These are phyloP conservation scores for Hypoxylon fuscum DNA, from an alignment of 495 filamentous ascomycete species.

Conservation along the genomic window DNA sequence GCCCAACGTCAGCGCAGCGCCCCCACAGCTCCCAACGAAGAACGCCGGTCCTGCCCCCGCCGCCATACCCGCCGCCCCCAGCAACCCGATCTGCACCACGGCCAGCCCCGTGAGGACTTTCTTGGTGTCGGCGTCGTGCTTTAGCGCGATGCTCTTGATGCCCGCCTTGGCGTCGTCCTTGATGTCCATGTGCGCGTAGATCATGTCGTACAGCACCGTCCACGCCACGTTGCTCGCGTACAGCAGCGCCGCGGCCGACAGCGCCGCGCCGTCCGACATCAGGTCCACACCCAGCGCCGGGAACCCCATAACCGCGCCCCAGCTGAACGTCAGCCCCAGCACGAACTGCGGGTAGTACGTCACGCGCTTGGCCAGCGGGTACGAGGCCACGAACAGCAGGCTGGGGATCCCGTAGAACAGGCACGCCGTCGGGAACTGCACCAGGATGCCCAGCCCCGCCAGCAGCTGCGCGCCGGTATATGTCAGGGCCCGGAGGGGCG, in stretches of 20 bases:
- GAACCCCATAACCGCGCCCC: conserved; percentile 97
- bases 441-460: conserved; percentile 79
- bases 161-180: conserved; percentile 91
- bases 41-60: conserved; percentile 84
- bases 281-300: conserved; percentile 89
- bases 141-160: conserved; percentile 93
- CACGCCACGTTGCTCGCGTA: conserved; percentile 90
- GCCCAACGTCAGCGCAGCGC: conserved; percentile 76
- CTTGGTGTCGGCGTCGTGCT: conserved; percentile 90
- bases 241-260: conserved; percentile 73
- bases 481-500: conserved; percentile 74
- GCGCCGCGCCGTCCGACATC: conserved; percentile 68
- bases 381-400: conserved; percentile 79
- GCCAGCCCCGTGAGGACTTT: conserved; percentile 80
- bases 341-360: conserved; percentile 96
- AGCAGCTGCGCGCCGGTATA: conserved; percentile 86
- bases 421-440: conserved; percentile 86
- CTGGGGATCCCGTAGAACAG: conserved; percentile 90
- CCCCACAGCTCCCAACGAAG: conserved; percentile 85
- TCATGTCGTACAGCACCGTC: conserved; percentile 98
- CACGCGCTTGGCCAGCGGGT: conserved; percentile 91
- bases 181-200: conserved; percentile 99
- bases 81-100: conserved; percentile 76
- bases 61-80: conserved; percentile 78
- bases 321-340: conserved; percentile 91